Base-by-base conservation (phyloP, 306 rosid genomes). In the Rosa chinensis region DNA sequence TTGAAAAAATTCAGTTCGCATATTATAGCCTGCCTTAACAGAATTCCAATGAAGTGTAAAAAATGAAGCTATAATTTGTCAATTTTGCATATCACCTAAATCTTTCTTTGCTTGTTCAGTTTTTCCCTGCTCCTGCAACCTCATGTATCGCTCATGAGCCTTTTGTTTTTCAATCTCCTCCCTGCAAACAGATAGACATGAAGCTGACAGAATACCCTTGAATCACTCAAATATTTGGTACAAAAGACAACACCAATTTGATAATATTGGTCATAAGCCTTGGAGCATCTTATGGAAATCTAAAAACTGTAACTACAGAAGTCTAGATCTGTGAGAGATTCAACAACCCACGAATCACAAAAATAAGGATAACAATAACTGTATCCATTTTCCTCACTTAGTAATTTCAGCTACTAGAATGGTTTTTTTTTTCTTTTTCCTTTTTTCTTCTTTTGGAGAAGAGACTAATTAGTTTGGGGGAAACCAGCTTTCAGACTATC, bases 161-260 rank as follows among this genome's bases (percentile, higher is more conserved):
- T 83, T 92, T 84, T 94, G 99, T 78, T 94, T 94, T 88, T 92
- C 99, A 72, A 92, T 45, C 89, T 94, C 97, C 88, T 94, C 99
- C 53, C 99, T 94, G 85, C 78, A 80, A 78, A 81, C 43, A 72
- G 72, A 82, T 8, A 73, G 39, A 70, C 40, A 4, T 44, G 43
- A n/a, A 62, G 68, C 45, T 59, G 25, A 75, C 56, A 40, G 35
- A 44, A 25, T 42, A 58, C 47, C 20, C 70, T 76, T 47, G 32
- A 43, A 76, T 25, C 20, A 63, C 45, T 62, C 45, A 10, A 17
- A 25, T 3, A 35, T 62, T 44, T 45, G 47, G 25, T 66, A 44
- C 58, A 44, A 47, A 10, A 58, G 45, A 47, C 72, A 45, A 48
- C 13, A 28, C 13, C 28, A 21, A 37, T 39, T 55, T 14, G 5